A percentile compares a stretch with the other conserved stretches of the same genome.
These are phyloP conservation scores for Colletotrichum viniferum DNA, from an alignment of 2,329 filamentous ascomycete species.

Conservation along the genomic window DNA sequence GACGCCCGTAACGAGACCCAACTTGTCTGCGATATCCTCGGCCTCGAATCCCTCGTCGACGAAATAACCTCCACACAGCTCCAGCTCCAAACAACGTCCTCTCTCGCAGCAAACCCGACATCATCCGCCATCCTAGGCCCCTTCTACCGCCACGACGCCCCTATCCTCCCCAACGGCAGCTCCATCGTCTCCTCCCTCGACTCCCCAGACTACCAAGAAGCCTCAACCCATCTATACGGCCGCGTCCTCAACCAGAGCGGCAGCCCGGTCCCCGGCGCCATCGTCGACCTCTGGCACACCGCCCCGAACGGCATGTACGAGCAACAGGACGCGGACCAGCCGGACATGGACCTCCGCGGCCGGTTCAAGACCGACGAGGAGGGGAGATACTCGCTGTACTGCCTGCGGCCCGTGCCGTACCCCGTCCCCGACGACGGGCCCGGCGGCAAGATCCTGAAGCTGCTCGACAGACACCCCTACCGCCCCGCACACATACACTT, in stretches of 20 bases:
- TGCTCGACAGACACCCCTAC: constrained; percentile 35
- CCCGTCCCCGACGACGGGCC: constrained; percentile 40
- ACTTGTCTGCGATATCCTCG: constrained; percentile 70
- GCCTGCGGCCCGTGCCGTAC: constrained; percentile 63
- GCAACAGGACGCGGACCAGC: constrained; percentile 74
- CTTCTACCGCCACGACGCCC: constrained; percentile 71
- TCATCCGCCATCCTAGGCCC: constrained; percentile 72
- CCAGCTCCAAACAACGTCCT: constrained; percentile 46
- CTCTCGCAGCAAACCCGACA: constrained; percentile 48
- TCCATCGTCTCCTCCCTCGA: constrained; percentile 51
- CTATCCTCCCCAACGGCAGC: constrained; percentile 59
- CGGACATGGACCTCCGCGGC: constrained; percentile 76
- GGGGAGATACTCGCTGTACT: constrained; percentile 68
- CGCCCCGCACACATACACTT: constrained; percentile 38
- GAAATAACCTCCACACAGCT: constrained; percentile 63
- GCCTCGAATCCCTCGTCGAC: constrained; percentile 68
- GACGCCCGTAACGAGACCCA: constrained; percentile 71
- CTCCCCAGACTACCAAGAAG: constrained; percentile 39
- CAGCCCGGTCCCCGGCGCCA: constrained; percentile 57
- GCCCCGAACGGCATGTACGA: constrained; percentile 69
- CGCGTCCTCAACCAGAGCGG: constrained; percentile 58
- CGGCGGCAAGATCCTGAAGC: constrained; percentile 29
- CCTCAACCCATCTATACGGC: constrained; percentile 63
- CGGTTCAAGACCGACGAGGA: constrained; percentile 70
- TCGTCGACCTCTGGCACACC: constrained; percentile 68